phyloP scores from a whole-genome alignment of 83 land plant genomes.

The Diphasiastrum complanatum region DNA sequence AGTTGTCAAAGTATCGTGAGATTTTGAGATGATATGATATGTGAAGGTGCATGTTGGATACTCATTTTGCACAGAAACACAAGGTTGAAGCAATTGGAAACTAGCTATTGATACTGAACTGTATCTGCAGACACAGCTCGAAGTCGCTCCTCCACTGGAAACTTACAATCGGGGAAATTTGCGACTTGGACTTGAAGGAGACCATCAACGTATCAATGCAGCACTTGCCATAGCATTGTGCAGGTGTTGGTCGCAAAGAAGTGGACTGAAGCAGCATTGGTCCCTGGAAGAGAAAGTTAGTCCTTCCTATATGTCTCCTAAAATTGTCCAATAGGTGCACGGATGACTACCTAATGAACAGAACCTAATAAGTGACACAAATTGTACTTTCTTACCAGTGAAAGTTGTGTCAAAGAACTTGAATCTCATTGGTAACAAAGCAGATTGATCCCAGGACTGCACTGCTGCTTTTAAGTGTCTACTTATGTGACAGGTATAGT shows the following conservation, averaged over 20 bases:
- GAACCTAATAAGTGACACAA: too few relatives aligned
- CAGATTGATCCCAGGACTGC: too few relatives aligned
- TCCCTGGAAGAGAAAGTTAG: slow-evolving; percentile 23
- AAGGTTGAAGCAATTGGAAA: not conserved
- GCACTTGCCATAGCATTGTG: slow-evolving; percentile 83
- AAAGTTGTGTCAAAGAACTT: too few relatives aligned
- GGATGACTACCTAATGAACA: not conserved
- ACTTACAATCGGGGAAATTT: slow-evolving; percentile 26
- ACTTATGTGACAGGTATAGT: too few relatives aligned
- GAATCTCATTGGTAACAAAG: too few relatives aligned
- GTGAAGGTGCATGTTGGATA: too few relatives aligned
- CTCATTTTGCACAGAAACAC: too few relatives aligned
- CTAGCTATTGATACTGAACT: not conserved
- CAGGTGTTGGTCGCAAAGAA: slow-evolving; percentile 42
- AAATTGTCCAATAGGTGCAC: not conserved
- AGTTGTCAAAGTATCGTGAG: too few relatives aligned
- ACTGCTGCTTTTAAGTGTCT: too few relatives aligned
- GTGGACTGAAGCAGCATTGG: slow-evolving; percentile 2
- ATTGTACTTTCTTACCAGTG: too few relatives aligned
- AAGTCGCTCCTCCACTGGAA: slow-evolving; percentile 47
- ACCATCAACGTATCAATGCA: slow-evolving; percentile 87
- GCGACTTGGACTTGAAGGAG: slow-evolving; percentile 79
- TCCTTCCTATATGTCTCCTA: not conserved
- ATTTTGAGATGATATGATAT: too few relatives aligned
- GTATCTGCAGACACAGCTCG: slow-evolving; percentile 46